A percentile compares a stretch with the other conserved stretches of the same genome.
These are phyloP conservation scores for Exophiala lecanii-corni DNA, from an alignment of 2,329 filamentous ascomycete genomes.

Conservation along the genomic window DNA sequence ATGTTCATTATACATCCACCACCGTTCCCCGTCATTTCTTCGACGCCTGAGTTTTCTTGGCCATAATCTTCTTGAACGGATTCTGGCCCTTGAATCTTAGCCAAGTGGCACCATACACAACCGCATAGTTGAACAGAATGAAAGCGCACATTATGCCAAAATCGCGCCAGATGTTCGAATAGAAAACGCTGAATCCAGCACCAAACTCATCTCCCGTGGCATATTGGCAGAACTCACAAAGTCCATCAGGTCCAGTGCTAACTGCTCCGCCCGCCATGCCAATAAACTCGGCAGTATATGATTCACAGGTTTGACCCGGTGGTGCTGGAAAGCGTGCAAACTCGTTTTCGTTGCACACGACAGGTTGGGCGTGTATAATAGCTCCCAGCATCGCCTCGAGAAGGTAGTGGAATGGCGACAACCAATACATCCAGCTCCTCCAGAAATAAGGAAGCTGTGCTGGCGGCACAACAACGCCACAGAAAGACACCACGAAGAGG, in stretches of 20 bases:
- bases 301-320: slow-evolving; percentile 54
- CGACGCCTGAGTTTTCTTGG: slow-evolving; percentile 10
- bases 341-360: slow-evolving; percentile 67
- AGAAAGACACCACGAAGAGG: slow-evolving; percentile 66
- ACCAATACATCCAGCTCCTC: slow-evolving; percentile 60
- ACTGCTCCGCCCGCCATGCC: slow-evolving; percentile 42
- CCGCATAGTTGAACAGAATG: slow-evolving; percentile 60
- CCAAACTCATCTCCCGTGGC: slow-evolving; percentile 39
- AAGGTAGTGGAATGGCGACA: slow-evolving; percentile 79
- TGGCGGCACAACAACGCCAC: slow-evolving; percentile 66
- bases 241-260: slow-evolving; percentile 39
- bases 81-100: slow-evolving; percentile 24
- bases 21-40: neutral
- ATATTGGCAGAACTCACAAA: slow-evolving; percentile 48
- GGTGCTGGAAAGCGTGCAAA: slow-evolving; percentile 49
- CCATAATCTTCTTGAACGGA: slow-evolving; percentile 14
- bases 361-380: slow-evolving; percentile 62
- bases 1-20: too few species aligned
- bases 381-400: slow-evolving; percentile 65
- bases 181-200: slow-evolving; percentile 46
- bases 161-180: slow-evolving; percentile 69
- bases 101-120: slow-evolving; percentile 21
- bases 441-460: slow-evolving; percentile 64
- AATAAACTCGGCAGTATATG: slow-evolving; percentile 55
- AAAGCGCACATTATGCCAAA: slow-evolving; percentile 73